A percentile compares a stretch with the other conserved stretches of the same genome.
Evolutionary conservation across 768 basidiomycete species (phyloP).

Genomic region (Tulasnella sp.): DNA sequence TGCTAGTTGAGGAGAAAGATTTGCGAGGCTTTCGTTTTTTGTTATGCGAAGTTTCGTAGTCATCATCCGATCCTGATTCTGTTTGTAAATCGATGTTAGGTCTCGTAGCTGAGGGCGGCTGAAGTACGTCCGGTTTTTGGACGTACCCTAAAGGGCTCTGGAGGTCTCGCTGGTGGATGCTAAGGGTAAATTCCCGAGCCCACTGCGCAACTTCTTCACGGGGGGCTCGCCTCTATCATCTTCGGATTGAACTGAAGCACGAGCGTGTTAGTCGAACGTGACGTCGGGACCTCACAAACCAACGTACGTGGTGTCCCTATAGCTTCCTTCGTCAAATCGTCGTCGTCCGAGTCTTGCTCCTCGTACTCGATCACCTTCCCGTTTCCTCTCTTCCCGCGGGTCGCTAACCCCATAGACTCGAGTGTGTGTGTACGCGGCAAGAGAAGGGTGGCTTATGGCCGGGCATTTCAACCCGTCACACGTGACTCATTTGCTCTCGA

Average conservation of each 20-base stretch:
- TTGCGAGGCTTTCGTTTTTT: not conserved
- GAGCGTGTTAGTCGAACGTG: not conserved
- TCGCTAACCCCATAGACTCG: not conserved
- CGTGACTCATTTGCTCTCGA: not conserved
- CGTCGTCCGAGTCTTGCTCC: not conserved
- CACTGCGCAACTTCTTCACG: not conserved
- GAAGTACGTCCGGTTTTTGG: no score
- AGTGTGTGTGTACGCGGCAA: not conserved
- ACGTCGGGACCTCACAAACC: not conserved
- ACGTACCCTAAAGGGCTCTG: no score
- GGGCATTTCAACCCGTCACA: not conserved
- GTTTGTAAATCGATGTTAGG: not conserved
- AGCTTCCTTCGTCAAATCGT: not conserved
- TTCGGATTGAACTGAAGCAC: not conserved
- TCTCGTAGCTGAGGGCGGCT: no score
- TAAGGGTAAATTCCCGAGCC: no score
- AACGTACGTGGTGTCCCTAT: not conserved
- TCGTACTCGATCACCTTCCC: not conserved
- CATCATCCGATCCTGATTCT: not conserved
- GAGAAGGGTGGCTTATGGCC: no score
- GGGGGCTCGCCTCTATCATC: not conserved
- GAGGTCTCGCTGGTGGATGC: no score
- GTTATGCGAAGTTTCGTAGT: not conserved
- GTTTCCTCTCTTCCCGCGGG: not conserved
- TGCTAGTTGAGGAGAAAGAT: not conserved